Conservation (phyloP, 2,329 filamentous ascomycete species). For the Sarocladiaceae sp. region DNA sequence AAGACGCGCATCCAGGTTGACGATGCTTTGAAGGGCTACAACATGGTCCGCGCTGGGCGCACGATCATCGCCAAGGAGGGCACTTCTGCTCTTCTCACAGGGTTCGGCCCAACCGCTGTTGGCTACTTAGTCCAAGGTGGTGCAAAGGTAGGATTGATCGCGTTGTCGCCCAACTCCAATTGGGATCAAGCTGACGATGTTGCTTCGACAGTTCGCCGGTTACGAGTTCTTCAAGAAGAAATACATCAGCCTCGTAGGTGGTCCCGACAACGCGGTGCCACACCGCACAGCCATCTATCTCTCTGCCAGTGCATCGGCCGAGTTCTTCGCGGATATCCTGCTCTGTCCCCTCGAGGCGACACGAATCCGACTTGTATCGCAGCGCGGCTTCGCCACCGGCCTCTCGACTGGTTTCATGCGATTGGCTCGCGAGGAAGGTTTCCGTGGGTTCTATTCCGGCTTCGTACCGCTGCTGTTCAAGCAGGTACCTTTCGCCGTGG, state of each 20-base stretch:
- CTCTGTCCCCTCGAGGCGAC: conserved; percentile 89
- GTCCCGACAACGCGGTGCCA: conserved; percentile 38
- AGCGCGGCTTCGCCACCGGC: conserved; percentile 72
- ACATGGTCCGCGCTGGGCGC: conserved; percentile 74
- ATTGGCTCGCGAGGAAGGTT: conserved; percentile 70
- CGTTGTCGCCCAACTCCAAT: no score
- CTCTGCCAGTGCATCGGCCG: conserved; percentile 62
- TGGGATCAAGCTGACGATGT: no score
- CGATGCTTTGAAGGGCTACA: conserved; percentile 77
- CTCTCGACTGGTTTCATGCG: conserved; percentile 69
- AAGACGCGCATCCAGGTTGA: conserved; percentile 92
- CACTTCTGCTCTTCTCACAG: conserved; percentile 73
- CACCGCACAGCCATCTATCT: conserved; percentile 63
- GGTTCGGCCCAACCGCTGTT: conserved; percentile 79
- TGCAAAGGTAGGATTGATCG: conserved; percentile 52
- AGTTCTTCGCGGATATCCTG: conserved; percentile 72
- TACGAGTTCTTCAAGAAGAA: conserved; percentile 95
- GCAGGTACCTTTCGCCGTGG: conserved; percentile 89
- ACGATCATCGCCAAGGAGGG: conserved; percentile 78
- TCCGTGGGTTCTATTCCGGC: conserved; percentile 84
- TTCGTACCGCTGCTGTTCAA: conserved; percentile 85
- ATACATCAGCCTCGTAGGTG: conserved; percentile 65
- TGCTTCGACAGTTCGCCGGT: conserved; percentile 75
- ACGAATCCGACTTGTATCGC: conserved; percentile 73
- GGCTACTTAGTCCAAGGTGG: conserved; percentile 89